Percentiles rank a stretch among this genome's conserved stretches.
Conservation (phyloP, 495 filamentous ascomycete genomes). For the Neurospora sp. region DNA sequence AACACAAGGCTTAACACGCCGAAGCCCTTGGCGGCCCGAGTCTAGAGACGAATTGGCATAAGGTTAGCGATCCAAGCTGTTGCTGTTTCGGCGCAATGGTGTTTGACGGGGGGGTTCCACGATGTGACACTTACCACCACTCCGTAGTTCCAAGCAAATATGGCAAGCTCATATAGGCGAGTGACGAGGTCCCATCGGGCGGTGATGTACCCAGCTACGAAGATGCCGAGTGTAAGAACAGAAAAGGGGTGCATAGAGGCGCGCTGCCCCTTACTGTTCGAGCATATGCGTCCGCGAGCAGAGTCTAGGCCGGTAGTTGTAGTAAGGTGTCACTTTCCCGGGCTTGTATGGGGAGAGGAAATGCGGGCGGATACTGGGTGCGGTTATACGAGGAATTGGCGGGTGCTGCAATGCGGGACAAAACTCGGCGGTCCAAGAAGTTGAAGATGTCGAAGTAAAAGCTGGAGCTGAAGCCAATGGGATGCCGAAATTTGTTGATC, state of each 20-base stretch:
- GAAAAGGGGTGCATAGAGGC: conserved; percentile 94
- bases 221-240: conserved; percentile 86
- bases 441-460: not conserved
- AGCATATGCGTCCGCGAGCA: conserved; percentile 12
- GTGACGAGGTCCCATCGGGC: conserved; percentile 97
- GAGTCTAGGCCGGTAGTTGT: not conserved
- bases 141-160: conserved; percentile 97
- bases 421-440: not conserved
- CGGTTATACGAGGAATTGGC: not conserved
- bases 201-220: conserved; percentile 98
- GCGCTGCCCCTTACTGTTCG: conserved; percentile 16
- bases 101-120: not conserved
- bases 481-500: not conserved
- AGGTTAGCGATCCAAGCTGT: not conserved
- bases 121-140: conserved; percentile 64
- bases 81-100: not conserved
- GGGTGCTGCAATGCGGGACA: not conserved
- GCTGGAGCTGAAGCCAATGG: not conserved
- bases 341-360: not conserved
- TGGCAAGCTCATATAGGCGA: conserved; percentile 85
- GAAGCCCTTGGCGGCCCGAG: conserved; percentile 35
- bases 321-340: not conserved
- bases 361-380: not conserved
- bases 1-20: conserved; percentile 31
- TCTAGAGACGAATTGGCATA: conserved; percentile 12